These are phyloP conservation scores for Chaetomium tenue DNA, from an alignment of 495 filamentous ascomycete genomes.

Conservation along the genomic window DNA sequence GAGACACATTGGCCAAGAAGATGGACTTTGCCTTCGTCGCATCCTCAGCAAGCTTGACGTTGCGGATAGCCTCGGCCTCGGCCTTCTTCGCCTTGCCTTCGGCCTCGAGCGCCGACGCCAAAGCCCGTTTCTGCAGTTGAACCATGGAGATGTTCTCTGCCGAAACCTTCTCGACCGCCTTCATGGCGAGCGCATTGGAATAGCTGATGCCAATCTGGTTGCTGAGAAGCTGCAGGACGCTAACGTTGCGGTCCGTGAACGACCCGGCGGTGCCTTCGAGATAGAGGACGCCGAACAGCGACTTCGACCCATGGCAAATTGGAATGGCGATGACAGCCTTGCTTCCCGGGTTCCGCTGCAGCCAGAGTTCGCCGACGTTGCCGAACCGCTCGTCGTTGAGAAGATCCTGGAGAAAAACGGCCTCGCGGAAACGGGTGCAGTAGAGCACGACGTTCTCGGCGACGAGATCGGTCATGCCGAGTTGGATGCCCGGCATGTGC, in stretches of 20 bases:
- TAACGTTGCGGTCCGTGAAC: conserved; percentile 85
- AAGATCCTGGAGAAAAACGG: conserved; percentile 78
- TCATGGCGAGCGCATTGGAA: conserved; percentile 82
- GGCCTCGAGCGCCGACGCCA: conserved; percentile 73
- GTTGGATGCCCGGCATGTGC: conserved; percentile 61
- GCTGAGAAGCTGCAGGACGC: conserved; percentile 78
- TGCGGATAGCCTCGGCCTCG: conserved; percentile 78
- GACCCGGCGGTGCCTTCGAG: conserved; percentile 80
- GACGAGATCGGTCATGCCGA: conserved; percentile 61
- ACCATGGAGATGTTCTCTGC: conserved; percentile 85
- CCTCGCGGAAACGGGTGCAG: conserved; percentile 77
- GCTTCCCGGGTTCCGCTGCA: conserved; percentile 63
- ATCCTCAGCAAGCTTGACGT: conserved; percentile 86
- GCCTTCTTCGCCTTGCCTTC: conserved; percentile 81
- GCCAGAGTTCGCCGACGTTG: conserved; percentile 70
- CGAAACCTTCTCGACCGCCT: conserved; percentile 73
- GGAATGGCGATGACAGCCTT: conserved; percentile 82
- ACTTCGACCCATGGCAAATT: conserved; percentile 72
- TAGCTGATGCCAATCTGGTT: conserved; percentile 89
- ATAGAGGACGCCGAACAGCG: conserved; percentile 78
- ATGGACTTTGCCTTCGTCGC: conserved; percentile 87
- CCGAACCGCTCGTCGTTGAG: conserved; percentile 83
- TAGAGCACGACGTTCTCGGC: conserved; percentile 79
- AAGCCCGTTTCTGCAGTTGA: conserved; percentile 75
- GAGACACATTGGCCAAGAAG: conserved; percentile 89